These are phyloP conservation scores for Fusarium lyarnte DNA, from an alignment of 2,329 filamentous ascomycete genomes.

Conservation along the genomic window DNA sequence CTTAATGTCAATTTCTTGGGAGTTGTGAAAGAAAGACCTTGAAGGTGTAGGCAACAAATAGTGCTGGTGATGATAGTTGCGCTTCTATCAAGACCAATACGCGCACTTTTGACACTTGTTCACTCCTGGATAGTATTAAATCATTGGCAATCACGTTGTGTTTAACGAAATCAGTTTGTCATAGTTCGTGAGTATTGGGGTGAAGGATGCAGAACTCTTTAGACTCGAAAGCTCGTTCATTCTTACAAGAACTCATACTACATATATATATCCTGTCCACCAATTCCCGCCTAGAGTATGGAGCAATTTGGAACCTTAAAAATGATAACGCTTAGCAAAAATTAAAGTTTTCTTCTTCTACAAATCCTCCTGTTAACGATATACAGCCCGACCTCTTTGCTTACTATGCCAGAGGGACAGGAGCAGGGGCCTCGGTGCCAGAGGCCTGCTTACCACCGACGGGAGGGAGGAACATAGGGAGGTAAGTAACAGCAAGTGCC, in stretches of 20 bases:
- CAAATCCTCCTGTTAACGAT: not conserved
- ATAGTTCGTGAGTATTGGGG: not conserved
- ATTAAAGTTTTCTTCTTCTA: not conserved
- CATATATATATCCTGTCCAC: not conserved
- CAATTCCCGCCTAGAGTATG: not conserved
- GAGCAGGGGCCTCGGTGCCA: constrained; percentile 46
- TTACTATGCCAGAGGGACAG: constrained; percentile 29
- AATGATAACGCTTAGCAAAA: constrained; percentile 18
- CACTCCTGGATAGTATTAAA: not conserved
- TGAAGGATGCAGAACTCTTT: not conserved
- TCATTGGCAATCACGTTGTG: not conserved
- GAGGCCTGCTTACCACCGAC: constrained; percentile 44
- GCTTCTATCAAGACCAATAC: not conserved
- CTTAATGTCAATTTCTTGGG: not conserved
- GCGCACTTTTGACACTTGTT: not conserved
- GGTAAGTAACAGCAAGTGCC: constrained; percentile 64
- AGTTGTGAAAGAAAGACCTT: not conserved
- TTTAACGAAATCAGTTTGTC: too few relatives aligned
- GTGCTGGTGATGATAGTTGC: not conserved
- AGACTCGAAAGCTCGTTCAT: not conserved
- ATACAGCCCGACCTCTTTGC: not conserved
- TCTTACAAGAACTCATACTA: constrained; percentile 8
- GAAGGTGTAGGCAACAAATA: not conserved
- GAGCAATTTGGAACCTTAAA: not conserved
- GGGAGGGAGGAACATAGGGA: constrained; percentile 61